These are phyloP conservation scores for Voacanga thouarsii DNA, from an alignment of 257 asterid species.

Conservation along the genomic window DNA sequence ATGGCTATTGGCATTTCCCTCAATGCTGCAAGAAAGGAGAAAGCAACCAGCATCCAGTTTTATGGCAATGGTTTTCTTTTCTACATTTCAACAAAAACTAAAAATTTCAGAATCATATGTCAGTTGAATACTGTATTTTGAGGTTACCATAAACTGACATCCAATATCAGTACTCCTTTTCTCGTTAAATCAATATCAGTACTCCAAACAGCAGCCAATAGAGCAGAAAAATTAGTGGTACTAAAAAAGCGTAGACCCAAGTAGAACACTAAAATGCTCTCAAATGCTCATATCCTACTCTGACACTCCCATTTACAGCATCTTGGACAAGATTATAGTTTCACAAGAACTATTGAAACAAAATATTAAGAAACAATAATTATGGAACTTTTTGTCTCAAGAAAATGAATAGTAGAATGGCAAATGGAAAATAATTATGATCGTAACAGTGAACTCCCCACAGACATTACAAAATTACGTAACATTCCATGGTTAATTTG, in stretches of 20 bases:
- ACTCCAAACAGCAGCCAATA: neutral
- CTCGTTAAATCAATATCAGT: neutral
- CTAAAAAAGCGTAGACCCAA: neutral
- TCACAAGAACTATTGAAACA: neutral
- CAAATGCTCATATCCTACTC: neutral
- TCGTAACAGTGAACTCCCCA: neutral
- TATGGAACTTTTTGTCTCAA: neutral
- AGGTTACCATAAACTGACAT: neutral
- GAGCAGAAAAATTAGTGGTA: too few species aligned
- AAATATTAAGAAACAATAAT: neutral
- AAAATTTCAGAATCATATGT: neutral
- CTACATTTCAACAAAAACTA: neutral
- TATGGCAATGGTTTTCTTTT: neutral
- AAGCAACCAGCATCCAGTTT: constrained; percentile 9
- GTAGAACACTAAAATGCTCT: too few species aligned
- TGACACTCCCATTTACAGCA: neutral
- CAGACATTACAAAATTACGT: neutral
- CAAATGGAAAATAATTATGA: neutral
- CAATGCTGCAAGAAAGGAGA: constrained; percentile 52
- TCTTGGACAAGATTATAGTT: neutral
- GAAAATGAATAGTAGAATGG: neutral
- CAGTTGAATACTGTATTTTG: neutral
- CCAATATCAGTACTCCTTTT: neutral
- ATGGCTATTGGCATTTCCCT: constrained; percentile 86
- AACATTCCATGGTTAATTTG: neutral